Conservation (phyloP, 371 early-diverging fungal species). For the Mucor mucedo region DNA sequence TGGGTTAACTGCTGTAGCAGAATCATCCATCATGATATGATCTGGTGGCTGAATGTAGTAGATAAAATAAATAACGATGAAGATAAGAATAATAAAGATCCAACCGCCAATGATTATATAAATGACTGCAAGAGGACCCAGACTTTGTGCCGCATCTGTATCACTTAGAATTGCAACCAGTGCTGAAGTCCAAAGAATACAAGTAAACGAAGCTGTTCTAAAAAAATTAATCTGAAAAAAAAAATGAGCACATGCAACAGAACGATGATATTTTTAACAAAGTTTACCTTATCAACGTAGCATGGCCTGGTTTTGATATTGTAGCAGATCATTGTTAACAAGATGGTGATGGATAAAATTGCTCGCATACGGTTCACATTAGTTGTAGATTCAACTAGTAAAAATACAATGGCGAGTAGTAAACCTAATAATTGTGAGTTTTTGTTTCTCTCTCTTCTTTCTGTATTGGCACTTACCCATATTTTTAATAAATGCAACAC, state of each 20-base stretch:
- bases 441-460: neutral
- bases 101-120: constrained; percentile 63
- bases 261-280: neutral
- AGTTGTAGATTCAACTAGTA: constrained; percentile 62
- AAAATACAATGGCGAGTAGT: constrained; percentile 56
- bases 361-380: constrained; percentile 58
- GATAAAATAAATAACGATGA: constrained; percentile 46
- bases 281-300: constrained; percentile 59
- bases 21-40: constrained; percentile 1
- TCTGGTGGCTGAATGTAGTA: constrained; percentile 41
- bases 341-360: constrained; percentile 58
- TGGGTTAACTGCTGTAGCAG: neutral
- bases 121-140: constrained; percentile 54
- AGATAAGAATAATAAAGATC: constrained; percentile 55
- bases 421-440: constrained; percentile 34
- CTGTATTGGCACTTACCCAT: constrained; percentile 48
- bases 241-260: neutral
- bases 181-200: constrained; percentile 61
- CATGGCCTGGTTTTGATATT: constrained; percentile 64
- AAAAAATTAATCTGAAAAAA: constrained; percentile 57
- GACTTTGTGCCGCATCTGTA: constrained; percentile 45
- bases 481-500: constrained; percentile 76
- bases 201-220: constrained; percentile 63
- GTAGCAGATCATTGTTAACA: constrained; percentile 67
- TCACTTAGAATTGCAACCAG: constrained; percentile 59